Base-by-base conservation (phyloP, 441 rosid species). In the Syzygium syzygioides region DNA sequence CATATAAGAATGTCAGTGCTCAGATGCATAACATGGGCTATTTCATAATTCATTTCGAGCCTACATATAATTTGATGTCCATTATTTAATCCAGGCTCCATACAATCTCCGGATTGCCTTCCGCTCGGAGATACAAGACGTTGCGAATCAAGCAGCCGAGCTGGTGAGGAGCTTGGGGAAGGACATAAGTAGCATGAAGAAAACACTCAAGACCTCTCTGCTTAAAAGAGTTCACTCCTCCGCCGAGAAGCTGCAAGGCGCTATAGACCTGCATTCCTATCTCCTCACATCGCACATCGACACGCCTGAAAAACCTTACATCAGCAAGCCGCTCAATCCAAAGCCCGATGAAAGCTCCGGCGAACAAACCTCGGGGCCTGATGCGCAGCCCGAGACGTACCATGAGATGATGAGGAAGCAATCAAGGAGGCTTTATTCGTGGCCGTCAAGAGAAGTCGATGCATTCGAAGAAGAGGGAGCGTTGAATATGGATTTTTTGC, bases 331-430 rank as follows among this genome's bases (percentile, higher is more conserved):
- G 37, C 86, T 91, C 83, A 76, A 76, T n/a, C 83, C 91, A 14
- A 90, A 89, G 90, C 92, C 89, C n/a, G 66, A 76, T 0, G 83
- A 76, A 76, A 41, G 52, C 83, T 13, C 83, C 2, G 18, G 83
- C 83, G 83, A 76, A 9, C 89, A 90, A 50, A 62, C 68, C 90
- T 25, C 79, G 2, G 88, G 79, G 52, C 60, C 89, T 20, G 17
- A 9, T 2, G 87, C 23, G 71, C 92, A 87, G 56, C 53, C 87
- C 25, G 94, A 94, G 88, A 88, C 93, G 6, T 93, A 94, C 91
- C 95, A 94, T 71, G 95, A 94, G 89, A 87, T 89, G 93, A 93
- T 93, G 95, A 93, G 97, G 91, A 94, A 94, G 92, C 94, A 93
- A 23, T 93, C 93, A 1, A 92, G 94, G 87, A 92, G 95, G 92